Evolutionary conservation across 805 yeast genomes (phyloP).

Genomic region (Wickerhamiella azyma): DNA sequence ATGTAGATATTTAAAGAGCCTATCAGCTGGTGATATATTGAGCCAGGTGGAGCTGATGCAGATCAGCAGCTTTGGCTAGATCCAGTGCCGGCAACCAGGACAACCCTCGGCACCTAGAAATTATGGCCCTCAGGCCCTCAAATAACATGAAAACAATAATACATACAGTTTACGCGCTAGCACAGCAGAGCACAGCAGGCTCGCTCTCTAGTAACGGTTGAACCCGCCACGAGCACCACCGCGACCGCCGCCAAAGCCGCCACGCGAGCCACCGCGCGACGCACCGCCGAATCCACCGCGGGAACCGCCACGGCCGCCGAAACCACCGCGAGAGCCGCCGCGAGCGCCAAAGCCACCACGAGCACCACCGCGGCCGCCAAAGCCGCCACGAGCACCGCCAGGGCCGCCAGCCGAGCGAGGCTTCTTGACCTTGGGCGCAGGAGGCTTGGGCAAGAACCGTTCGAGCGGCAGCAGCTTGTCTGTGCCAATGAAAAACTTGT

Average conservation of each 20-base stretch:
- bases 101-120: no score
- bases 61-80: no score
- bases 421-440: slow-evolving; percentile 21
- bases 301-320: slow-evolving; percentile 30
- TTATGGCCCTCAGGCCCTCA: no score
- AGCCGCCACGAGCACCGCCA: slow-evolving; percentile 42
- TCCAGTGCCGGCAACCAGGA: no score
- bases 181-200: neutral
- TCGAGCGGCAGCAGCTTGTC: slow-evolving; percentile 93
- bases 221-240: slow-evolving; percentile 36
- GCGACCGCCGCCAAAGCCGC: slow-evolving; percentile 31
- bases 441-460: slow-evolving; percentile 91
- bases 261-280: slow-evolving; percentile 25
- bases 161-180: neutral
- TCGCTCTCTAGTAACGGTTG: neutral
- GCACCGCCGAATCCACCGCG: slow-evolving; percentile 30
- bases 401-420: slow-evolving; percentile 65
- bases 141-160: neutral
- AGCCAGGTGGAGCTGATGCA: no score
- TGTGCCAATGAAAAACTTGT: slow-evolving; percentile 87
- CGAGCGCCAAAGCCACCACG: slow-evolving; percentile 34
- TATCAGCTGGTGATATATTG: no score
- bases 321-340: slow-evolving; percentile 34
- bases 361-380: slow-evolving; percentile 32
- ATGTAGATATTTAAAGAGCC: no score